Base-by-base conservation (phyloP, 2,329 filamentous ascomycete genomes). In the Colletotrichum sp. region DNA sequence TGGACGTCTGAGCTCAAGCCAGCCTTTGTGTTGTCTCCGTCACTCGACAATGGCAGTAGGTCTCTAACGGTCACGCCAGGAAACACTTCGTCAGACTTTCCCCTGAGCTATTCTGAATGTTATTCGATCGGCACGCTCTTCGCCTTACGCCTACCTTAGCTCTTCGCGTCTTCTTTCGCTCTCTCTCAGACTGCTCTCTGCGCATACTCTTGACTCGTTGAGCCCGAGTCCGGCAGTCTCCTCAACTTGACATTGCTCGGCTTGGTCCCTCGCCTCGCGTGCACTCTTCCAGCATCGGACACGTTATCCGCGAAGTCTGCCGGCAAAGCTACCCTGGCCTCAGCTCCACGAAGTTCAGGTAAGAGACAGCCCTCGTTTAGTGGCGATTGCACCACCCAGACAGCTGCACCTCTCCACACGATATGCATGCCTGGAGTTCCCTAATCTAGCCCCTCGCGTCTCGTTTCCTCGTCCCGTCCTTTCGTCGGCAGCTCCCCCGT, bases 351-450 rank as follows among this genome's bases (percentile, higher is more conserved):
- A 74, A 68, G 39, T 60, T 73, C 70, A 75, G 73, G 73, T 75
- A 75, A 75, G 73, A 73, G 64, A 71, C 62, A 71, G 67, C 62
- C 65, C 55, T 64, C 62, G 63, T 71, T 71, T 63, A 77, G 72
- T 77, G 72, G 68, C 72, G 57, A 77, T 34, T 72, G 64, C 48
- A 77, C 68, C 68, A 66, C 64, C 6, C 26, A 48, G 64, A 68
- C 44, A 73, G 70, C 59, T 59, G 70, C 70, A 73, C 57, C 70
- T 73, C 73, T 73, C 73, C 73, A 75, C 73, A 69, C 70, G 73
- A 75, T 75, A 26, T 75, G 64, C 73, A 73, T 73, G 64, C 64
- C 59, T 68, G 62, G 71, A 67, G 52, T 71, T 66, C 66, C 71
- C 71, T 75, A 67, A 63, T 34, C 62, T 69, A 34, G 66, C 62